phyloP scores from a whole-genome alignment of 2,329 filamentous ascomycete genomes.

The Penicillium sumatraense region DNA sequence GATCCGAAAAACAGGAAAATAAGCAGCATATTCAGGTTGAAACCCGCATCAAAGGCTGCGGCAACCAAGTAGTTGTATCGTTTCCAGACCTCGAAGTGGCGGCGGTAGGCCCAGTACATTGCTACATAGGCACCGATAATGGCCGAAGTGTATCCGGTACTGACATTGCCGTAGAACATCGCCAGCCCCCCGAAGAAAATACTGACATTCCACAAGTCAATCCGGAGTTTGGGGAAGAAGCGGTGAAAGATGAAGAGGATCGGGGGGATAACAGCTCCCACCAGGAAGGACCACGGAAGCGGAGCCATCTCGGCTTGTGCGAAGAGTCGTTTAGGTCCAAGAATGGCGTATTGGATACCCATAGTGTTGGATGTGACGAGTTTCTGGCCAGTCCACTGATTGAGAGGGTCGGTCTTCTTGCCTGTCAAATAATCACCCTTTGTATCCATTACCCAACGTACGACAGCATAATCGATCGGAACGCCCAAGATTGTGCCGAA shows the following conservation, averaged over 20 bases:
- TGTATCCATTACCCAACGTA: conserved; percentile 63
- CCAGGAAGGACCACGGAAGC: conserved; percentile 38
- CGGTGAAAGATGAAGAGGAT: conserved; percentile 57
- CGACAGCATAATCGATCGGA: conserved; percentile 65
- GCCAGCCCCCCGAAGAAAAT: conserved; percentile 64
- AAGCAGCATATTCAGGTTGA: conserved; percentile 65
- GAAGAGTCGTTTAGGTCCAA: conserved; percentile 46
- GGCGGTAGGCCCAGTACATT: conserved; percentile 63
- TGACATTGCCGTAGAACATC: conserved; percentile 65
- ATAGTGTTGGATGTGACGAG: conserved; percentile 58
- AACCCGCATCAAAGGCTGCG: conserved; percentile 65
- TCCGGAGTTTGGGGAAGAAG: conserved; percentile 58
- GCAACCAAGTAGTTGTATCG: conserved; percentile 66
- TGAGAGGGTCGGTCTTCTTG: conserved; percentile 56
- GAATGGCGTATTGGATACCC: conserved; percentile 64
- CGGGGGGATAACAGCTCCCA: conserved; percentile 35
- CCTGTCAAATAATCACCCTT: conserved; percentile 62
- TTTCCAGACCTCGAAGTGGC: conserved; percentile 62
- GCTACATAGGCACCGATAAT: conserved; percentile 65
- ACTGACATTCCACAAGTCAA: conserved; percentile 64
- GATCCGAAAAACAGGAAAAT: conserved; percentile 65
- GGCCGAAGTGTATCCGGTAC: conserved; percentile 61
- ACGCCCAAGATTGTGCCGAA: conserved; percentile 64
- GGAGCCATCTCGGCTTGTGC: conserved; percentile 31
- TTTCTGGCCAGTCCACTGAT: conserved; percentile 65